A percentile compares a stretch with the other conserved stretches of the same genome.
Evolutionary conservation across 805 yeast species (phyloP).

Genomic region (Teunomyces barrocoloradensis): DNA sequence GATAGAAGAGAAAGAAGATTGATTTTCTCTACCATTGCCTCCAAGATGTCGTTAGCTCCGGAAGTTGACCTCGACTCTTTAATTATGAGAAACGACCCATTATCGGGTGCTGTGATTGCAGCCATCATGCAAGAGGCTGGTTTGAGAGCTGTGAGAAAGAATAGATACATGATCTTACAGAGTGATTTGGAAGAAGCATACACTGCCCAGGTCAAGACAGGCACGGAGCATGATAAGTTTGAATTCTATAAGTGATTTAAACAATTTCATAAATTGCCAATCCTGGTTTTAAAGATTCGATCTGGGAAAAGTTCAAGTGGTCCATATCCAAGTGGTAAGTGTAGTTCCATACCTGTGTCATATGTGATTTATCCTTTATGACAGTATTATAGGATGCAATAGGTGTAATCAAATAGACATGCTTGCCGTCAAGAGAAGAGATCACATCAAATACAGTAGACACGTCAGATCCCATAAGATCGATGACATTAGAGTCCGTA

Average conservation of each 20-base stretch:
- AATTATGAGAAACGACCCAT: constrained; percentile 92
- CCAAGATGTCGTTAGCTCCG: constrained; percentile 97
- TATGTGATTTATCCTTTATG: constrained; percentile 12
- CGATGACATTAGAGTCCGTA: constrained; percentile 21
- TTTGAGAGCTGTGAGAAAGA: constrained; percentile 95
- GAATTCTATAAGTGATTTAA: constrained; percentile 80
- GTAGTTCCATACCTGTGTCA: constrained; percentile 26
- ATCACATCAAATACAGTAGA: not conserved
- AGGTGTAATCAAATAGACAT: constrained; percentile 38
- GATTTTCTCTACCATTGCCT: constrained; percentile 91
- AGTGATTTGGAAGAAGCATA: constrained; percentile 97
- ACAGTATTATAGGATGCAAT: constrained; percentile 29
- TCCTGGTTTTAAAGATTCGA: constrained; percentile 58
- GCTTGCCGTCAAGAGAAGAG: not conserved
- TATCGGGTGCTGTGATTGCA: constrained; percentile 96
- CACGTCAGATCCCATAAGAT: constrained; percentile 48
- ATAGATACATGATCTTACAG: constrained; percentile 94
- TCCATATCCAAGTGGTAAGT: constrained; percentile 66
- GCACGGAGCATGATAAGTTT: constrained; percentile 93
- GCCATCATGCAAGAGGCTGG: constrained; percentile 99
- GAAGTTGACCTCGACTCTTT: constrained; percentile 95
- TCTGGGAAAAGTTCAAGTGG: constrained; percentile 56
- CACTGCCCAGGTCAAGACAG: constrained; percentile 93
- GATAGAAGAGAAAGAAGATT: constrained; percentile 98
- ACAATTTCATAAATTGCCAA: constrained; percentile 50